Base-by-base conservation (phyloP, 768 basidiomycete species). In the Suillus brevipes region DNA sequence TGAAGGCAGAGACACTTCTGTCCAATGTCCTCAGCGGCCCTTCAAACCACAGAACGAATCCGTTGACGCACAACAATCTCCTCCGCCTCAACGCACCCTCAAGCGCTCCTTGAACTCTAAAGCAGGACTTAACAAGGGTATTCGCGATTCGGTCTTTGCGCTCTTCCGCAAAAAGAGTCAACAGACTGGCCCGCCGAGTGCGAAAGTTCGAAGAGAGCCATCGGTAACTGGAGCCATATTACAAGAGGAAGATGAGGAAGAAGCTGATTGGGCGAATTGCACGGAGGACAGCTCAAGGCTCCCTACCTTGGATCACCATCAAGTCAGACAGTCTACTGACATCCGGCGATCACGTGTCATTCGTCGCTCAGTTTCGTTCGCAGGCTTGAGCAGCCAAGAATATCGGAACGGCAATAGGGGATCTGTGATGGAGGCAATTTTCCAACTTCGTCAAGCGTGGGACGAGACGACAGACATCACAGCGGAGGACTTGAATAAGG, bases 301-400 rank as follows among this genome's bases (percentile, higher is more conserved):
- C 28, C 25, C 52, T 53, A 18, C 52, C 28, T 18, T 28, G 28
- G 52, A 7, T 31, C 16, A 10, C 16, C 23, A 38, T 25, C 57
- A 58, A 58, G 37, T 9, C 57, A 58, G 57, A 25, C 16, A 38
- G 16, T 25, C 16, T 25, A 12, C 57, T 25, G 9, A 25, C 23
- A 55, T 0, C 4, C 47, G 38, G 45, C 45, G 36, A 14, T 59
- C 68, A 6, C 67, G 56, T 16, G 47, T 61, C 10, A 63, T 75
- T 14, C 75, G 74, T 53, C 74, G 75, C 36, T 75, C 74, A 4
- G 69, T 18, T 49, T 75, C 74, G 38, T 71, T 67, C 18, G 68
- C 69, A 18, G 72, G 67, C 7, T 67, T 67, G 65, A 56, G 65
- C 20, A n/a, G 23, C 2, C 43, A 42, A 8, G 43, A 42, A 16